A percentile compares a stretch with the other conserved stretches of the same genome.
phyloP scores from a whole-genome alignment of 108 stramenopile genomes.

The Epithemia pelagica region DNA sequence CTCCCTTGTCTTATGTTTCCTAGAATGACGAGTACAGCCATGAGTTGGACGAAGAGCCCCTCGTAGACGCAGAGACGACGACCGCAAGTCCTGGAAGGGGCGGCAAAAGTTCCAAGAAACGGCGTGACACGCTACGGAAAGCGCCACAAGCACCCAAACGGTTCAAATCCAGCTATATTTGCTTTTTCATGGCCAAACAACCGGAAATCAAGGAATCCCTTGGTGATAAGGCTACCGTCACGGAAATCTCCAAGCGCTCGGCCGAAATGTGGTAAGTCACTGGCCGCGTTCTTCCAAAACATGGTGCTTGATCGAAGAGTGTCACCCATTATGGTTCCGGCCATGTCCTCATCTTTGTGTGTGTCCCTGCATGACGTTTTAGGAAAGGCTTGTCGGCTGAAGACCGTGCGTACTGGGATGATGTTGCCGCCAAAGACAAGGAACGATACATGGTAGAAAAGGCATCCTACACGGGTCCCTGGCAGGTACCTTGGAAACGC shows the following conservation, averaged over 20 bases:
- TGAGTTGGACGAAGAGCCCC: too few species aligned
- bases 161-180: slow-evolving; percentile 58
- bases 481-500: slow-evolving; percentile 43
- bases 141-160: slow-evolving; percentile 51
- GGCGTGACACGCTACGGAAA: slow-evolving; percentile 30
- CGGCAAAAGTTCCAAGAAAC: slow-evolving; percentile 14
- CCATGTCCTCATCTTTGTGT: background rate
- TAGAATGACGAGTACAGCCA: too few species aligned
- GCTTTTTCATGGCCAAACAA: slow-evolving; percentile 49
- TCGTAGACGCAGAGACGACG: too few species aligned
- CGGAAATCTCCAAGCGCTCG: slow-evolving; percentile 39
- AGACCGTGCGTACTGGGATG: slow-evolving; percentile 44
- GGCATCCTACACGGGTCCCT: slow-evolving; percentile 43
- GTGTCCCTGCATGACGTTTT: too few species aligned
- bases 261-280: slow-evolving; percentile 38
- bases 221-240: slow-evolving; percentile 37
- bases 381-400: slow-evolving; percentile 12
- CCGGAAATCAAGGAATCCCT: slow-evolving; percentile 45
- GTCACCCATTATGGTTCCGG: background rate
- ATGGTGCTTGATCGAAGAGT: background rate
- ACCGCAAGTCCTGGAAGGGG: background rate
- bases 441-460: slow-evolving; percentile 44
- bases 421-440: slow-evolving; percentile 52
- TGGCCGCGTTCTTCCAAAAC: background rate
- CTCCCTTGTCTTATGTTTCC: too few species aligned